Evolutionary conservation across 176 grass and related monocot species (phyloP), one percentile per base, ranked within the genome.

Genomic region (Avena sativa): DNA sequence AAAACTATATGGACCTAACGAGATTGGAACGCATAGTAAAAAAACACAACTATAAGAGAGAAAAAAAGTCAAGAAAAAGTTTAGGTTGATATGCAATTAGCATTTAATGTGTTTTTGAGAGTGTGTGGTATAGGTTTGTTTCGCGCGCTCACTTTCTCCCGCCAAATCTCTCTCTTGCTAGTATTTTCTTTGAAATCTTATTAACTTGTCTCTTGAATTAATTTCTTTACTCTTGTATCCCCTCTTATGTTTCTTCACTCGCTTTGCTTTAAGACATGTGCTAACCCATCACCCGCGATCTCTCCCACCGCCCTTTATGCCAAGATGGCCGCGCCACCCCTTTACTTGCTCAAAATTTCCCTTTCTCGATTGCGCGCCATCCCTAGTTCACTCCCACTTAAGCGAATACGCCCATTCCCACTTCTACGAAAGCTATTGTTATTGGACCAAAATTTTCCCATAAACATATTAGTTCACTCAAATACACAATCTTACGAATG

Each of bases 171-270:
- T 60, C 21, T 43, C 56, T 34, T 34, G 36, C 5, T 53, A 3
- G 51, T 13, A 53, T 16, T 53, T 38, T 58, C 53, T 48, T 25
- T 64, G 17, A 56, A 85, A 74, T 89, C 70, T 70, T 40, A 62
- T 82, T 62, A 77, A 61, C 71, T 43, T 40, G 14, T 6, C 19
- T 19, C 9, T 6, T 1, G 2, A 63, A 23, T 0, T 66, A 7
- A 7, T 4, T 20, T 16, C 65, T 44, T 16, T 9, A 13, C 52
- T 57, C 43, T 1, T 19, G 1, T 4, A 26, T 56, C 14, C 12
- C 6, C 25, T 25, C 40, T 53, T 23, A 15, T 21, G 20, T 59
- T 56, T 13, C 9, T 26, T 21, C 10, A 9, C 34, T 14, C 2
- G 2, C 44, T 12, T 4, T 71, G 23, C 40, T 71, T 85, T 12